Percentiles rank a stretch among this genome's conserved stretches.
Conservation (phyloP, 108 stramenopile genomes). For the Cylindrotheca closterium region DNA sequence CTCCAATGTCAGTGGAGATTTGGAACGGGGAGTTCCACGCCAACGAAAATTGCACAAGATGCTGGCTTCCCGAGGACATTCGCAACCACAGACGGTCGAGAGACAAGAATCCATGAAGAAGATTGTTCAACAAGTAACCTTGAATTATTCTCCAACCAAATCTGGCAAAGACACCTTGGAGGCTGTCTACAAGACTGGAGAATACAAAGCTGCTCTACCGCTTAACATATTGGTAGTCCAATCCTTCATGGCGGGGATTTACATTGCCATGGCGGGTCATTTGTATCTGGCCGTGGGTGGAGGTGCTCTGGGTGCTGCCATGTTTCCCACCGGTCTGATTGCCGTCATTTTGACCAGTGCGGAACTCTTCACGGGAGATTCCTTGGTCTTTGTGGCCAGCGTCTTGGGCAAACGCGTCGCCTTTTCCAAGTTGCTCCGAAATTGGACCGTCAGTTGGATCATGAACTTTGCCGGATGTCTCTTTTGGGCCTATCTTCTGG, state of each 20-base stretch:
- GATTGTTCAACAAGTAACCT: too few relatives aligned
- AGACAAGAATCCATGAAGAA: too few relatives aligned
- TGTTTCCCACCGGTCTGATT: conserved; percentile 37
- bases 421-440: conserved; percentile 25
- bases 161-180: conserved; percentile 30
- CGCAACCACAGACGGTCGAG: too few relatives aligned
- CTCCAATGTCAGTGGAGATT: too few relatives aligned
- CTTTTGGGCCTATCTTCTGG: conserved; percentile 31
- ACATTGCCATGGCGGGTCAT: conserved; percentile 43
- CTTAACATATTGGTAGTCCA: conserved; percentile 30
- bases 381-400: conserved; percentile 34
- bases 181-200: conserved; percentile 35
- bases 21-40: too few relatives aligned
- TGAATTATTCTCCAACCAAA: conserved; percentile 34
- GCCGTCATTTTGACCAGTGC: conserved; percentile 41
- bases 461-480: conserved; percentile 41
- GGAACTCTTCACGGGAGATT: conserved; percentile 45
- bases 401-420: conserved; percentile 26
- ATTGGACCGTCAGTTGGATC: conserved; percentile 44
- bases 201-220: conserved; percentile 40
- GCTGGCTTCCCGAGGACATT: too few relatives aligned
- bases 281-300: conserved; percentile 36
- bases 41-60: too few relatives aligned
- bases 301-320: conserved; percentile 29
- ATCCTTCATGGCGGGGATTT: conserved; percentile 49